Base-by-base conservation (phyloP, 805 yeast species). In the Tetrapisispora nanseiensis region DNA sequence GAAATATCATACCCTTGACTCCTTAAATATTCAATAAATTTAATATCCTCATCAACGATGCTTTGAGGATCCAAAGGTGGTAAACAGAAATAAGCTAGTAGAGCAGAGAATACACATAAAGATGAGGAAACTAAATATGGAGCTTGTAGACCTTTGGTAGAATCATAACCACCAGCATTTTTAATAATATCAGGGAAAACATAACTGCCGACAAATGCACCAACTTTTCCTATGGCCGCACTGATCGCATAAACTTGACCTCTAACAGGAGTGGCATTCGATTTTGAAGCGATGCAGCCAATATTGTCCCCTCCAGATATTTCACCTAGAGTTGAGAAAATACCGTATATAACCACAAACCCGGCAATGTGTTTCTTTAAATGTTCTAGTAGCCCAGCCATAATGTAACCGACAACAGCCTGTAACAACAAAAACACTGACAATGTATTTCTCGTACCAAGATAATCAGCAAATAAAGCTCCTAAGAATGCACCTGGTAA, bases 281-380 rank as follows among this genome's bases (percentile, higher is more conserved):
- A 82, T 65, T 87, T 87, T 33, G 95, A 75, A 18, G 95, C 94
- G 48, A 89, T 70, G 43, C 84, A 66, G 51, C 97, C 97, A 61
- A 84, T 82, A 65, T 84, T 86, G 65, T 87, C 86, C 67, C 97
- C 97, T 12, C 95, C 89, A 24, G 95, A 95, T 63, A 89, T 83
- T 64, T 90, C 97, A 55, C 97, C 97, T 38, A 86, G 70, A 6
- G 95, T 71, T 61, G 78, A 68, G 63, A 86, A 90, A 50, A 90
- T 78, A 67, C 97, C 97, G 58, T 82, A 90, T 23, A 83, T 82
- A 34, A 86, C 92, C 39, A 80, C 83, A 53, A 89, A 86, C 0
- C 78, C 90, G 31, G 76, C 96, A 56, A 86, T 70, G 52, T 80
- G 74, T 31, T 74, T 54, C 46, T 69, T 68, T 51, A 90, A 69